Evolutionary conservation across 805 yeast genomes (phyloP), one percentile per base, ranked within the genome.

Genomic region (Candida piceae): DNA sequence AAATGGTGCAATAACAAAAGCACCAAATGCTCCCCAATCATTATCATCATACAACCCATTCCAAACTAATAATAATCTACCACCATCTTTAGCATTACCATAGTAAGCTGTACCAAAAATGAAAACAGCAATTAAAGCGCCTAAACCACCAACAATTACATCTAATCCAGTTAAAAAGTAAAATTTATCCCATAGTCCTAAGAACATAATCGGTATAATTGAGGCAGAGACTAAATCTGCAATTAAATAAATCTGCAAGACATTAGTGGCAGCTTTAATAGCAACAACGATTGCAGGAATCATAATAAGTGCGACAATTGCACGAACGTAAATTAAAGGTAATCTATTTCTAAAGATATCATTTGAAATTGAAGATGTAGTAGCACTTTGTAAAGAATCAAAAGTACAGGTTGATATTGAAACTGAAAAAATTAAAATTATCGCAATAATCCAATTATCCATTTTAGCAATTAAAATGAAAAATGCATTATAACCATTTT

Each of bases 11-110:
- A 81, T 84, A 6, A 84, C 90, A 61, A 89, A 89, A 2, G 96
- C 96, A 17, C 95, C 97, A 64, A 89, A 89, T 0, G 95, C 80
- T 50, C 94, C 85, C 96, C 96, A 89, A 55, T 89, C 96, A 34
- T 71, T 74, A 5, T 74, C 66, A 43, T 71, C 66, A 53, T 89
- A 89, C 19, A 89, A 64, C 30, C 97, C 96, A 50, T 83, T 78
- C 77, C 80, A 75, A 36, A 89, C 69, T 40, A 89, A 64, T 35
- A 89, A 63, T 35, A 89, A 68, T 43, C 70, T 70, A 13, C 83
- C 96, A 50, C 96, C 97, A 42, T 79, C 84, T 36, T 63, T 59
- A 8, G 95, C 90, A 52, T 65, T 62, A 24, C 69, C 74, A 55
- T 81, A 88, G 64, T 87, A 89, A 35, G 86, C 69, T 2, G 87